A percentile compares a stretch with the other conserved stretches of the same genome.
These are phyloP conservation scores for Yamadazyma dushanensis DNA, from an alignment of 1,139 yeast genomes.

Conservation along the genomic window DNA sequence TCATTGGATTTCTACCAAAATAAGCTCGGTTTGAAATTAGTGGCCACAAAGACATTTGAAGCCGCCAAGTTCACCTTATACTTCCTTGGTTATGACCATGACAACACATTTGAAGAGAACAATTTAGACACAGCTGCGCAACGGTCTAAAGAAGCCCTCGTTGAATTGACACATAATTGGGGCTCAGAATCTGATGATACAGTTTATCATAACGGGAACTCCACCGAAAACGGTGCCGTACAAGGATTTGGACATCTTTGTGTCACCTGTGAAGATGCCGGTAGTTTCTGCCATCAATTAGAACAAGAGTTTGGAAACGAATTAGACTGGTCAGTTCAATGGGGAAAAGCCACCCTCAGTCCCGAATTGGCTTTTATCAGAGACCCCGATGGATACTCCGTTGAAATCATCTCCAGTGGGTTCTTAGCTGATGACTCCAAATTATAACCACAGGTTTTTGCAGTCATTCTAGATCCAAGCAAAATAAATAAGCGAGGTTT, in stretches of 20 bases:
- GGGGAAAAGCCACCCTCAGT: conserved; percentile 49
- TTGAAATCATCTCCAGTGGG: conserved; percentile 55
- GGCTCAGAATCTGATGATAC: conserved; percentile 82
- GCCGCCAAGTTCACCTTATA: conserved; percentile 81
- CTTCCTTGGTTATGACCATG: conserved; percentile 72
- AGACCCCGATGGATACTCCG: conserved; percentile 92
- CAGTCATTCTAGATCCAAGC: too few species aligned
- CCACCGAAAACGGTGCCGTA: conserved; percentile 53
- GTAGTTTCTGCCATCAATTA: conserved; percentile 50
- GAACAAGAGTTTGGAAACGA: conserved; percentile 39
- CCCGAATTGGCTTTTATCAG: conserved; percentile 62
- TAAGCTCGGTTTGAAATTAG: conserved; percentile 75
- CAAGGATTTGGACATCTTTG: conserved; percentile 90
- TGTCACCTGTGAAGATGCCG: conserved; percentile 69
- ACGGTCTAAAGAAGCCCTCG: conserved; percentile 58
- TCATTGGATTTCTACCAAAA: conserved; percentile 77
- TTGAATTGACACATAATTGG: conserved; percentile 93
- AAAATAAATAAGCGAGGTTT: background rate
- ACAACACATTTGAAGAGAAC: conserved; percentile 35
- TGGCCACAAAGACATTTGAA: conserved; percentile 54
- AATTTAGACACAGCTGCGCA: conserved; percentile 29
- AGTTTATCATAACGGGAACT: conserved; percentile 86
- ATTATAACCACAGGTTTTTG: conserved; percentile 3
- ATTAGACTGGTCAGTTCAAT: conserved; percentile 45
- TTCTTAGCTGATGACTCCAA: conserved; percentile 5